A percentile compares a stretch with the other conserved stretches of the same genome.
These are phyloP conservation scores for Zoysia pacifica DNA, from an alignment of 176 grass and related monocot genomes.

Conservation along the genomic window DNA sequence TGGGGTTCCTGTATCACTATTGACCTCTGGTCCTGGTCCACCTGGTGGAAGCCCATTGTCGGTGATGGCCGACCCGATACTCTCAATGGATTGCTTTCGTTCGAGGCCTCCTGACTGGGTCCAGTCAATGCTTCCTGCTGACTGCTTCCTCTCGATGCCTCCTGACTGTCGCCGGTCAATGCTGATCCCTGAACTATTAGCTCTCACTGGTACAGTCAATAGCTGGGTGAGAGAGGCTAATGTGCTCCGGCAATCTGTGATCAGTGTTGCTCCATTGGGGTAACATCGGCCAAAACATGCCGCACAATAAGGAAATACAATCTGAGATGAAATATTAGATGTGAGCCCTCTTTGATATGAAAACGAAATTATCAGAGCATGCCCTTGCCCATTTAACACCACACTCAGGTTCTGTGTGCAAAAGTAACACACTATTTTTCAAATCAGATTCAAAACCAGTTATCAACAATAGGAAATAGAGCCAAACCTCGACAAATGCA, in stretches of 20 bases:
- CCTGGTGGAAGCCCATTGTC: constrained; percentile 45
- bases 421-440: background rate
- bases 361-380: background rate
- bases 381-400: too few relatives aligned
- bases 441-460: background rate
- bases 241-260: constrained; percentile 59
- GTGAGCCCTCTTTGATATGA: background rate
- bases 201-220: constrained; percentile 54
- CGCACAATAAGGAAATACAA: constrained; percentile 71
- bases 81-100: constrained; percentile 51
- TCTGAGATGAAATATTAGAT: constrained; percentile 41
- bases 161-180: constrained; percentile 57
- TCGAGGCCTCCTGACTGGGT: constrained; percentile 54
- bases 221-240: constrained; percentile 71
- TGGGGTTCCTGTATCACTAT: constrained; percentile 16
- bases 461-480: constrained; percentile 19
- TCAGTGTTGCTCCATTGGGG: constrained; percentile 75
- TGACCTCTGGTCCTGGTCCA: constrained; percentile 17
- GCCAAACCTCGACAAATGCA: constrained; percentile 77
- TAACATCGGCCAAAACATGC: constrained; percentile 92
- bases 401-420: background rate
- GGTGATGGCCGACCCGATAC: background rate
- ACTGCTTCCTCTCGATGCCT: constrained; percentile 35
- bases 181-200: constrained; percentile 39
- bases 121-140: constrained; percentile 25